Conservation (phyloP, 192 early-diverging fungal species). For the Podila epigama region DNA sequence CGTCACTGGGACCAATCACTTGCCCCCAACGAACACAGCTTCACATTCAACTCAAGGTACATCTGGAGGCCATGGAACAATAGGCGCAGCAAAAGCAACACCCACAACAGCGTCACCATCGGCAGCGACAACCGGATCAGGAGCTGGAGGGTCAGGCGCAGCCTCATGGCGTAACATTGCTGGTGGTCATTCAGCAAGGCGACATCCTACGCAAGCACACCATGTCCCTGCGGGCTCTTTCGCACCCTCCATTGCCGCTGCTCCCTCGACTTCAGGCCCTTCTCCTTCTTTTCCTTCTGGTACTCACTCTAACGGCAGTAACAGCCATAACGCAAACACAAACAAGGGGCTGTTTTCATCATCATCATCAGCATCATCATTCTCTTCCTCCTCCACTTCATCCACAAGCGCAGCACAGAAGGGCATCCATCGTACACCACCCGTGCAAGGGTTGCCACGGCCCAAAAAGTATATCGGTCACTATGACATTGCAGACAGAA, state of each 20-base stretch:
- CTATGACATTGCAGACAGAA: slow-evolving; percentile 49
- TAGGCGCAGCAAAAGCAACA: too few relatives aligned
- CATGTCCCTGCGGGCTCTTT: slow-evolving; percentile 1
- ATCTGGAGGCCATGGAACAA: too few relatives aligned
- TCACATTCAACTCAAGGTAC: too few relatives aligned
- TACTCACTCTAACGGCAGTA: background rate
- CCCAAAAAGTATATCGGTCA: slow-evolving; percentile 44
- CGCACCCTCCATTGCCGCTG: too few relatives aligned
- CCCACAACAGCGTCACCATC: too few relatives aligned
- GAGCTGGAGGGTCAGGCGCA: background rate
- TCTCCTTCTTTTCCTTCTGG: background rate
- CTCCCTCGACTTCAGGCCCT: background rate
- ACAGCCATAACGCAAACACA: background rate
- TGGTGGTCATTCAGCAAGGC: background rate
- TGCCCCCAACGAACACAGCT: too few relatives aligned
- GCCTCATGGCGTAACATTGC: background rate
- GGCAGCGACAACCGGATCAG: background rate
- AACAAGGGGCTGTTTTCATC: slow-evolving; percentile 1
- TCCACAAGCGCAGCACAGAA: background rate
- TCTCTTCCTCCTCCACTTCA: background rate
- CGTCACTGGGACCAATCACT: too few relatives aligned
- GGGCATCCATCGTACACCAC: too few relatives aligned
- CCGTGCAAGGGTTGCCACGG: too few relatives aligned
- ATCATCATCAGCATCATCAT: background rate
- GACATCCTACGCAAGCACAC: background rate